phyloP scores from a whole-genome alignment of 2,329 filamentous ascomycete genomes.

The Colletotrichum melonis region DNA sequence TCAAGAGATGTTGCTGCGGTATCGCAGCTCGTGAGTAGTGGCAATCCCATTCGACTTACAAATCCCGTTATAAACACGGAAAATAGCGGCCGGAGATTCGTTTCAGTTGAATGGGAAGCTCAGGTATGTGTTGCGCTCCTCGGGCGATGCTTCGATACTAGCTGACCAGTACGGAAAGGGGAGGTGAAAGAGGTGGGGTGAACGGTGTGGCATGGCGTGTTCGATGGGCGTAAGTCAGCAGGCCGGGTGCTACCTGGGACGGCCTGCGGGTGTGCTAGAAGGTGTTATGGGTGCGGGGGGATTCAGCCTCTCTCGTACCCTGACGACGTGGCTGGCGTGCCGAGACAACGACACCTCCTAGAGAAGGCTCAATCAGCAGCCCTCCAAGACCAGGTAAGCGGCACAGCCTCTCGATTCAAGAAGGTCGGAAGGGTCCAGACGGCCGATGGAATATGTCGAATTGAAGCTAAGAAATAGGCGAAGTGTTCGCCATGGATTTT shows the following conservation, averaged over 20 bases:
- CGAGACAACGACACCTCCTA: conserved; percentile 30
- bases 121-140: not conserved
- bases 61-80: not conserved
- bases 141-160: not conserved
- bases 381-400: not conserved
- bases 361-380: conserved; percentile 21
- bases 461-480: conserved; percentile 29
- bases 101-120: not conserved
- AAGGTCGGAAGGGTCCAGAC: conserved; percentile 11
- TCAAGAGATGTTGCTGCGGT: too few species aligned
- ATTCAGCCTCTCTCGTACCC: conserved; percentile 24
- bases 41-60: too few species aligned
- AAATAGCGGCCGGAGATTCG: not conserved
- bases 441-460: not conserved
- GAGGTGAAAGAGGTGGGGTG: not conserved
- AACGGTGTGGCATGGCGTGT: conserved; percentile 19
- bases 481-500: not conserved
- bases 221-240: conserved; percentile 18
- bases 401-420: conserved; percentile 4
- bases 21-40: too few species aligned
- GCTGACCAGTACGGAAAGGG: not conserved
- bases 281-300: conserved; percentile 26
- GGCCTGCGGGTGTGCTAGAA: conserved; percentile 2
- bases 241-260: conserved; percentile 4
- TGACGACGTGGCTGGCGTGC: conserved; percentile 24